Evolutionary conservation across 495 filamentous ascomycete species (phyloP).

Genomic region (Lasiosphaeria miniovina): DNA sequence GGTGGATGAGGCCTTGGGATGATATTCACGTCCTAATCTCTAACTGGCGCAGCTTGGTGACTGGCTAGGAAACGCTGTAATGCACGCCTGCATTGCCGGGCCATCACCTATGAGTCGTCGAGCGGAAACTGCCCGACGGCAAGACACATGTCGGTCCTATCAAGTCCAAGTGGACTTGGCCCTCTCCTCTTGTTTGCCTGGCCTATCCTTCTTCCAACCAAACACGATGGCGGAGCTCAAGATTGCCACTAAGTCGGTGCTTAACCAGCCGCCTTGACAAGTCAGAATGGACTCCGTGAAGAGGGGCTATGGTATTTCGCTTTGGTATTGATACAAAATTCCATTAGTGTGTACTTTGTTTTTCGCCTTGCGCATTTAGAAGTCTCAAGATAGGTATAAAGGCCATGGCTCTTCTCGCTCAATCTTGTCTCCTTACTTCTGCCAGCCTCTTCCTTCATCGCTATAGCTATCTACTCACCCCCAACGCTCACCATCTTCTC

Average conservation of each 20-base stretch:
- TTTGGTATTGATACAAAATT: background rate
- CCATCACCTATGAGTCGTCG: background rate
- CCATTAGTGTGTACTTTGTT: background rate
- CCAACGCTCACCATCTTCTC: too few species aligned
- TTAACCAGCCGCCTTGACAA: constrained; percentile 5
- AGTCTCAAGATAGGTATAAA: too few species aligned
- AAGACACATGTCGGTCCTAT: background rate
- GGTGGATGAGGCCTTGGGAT: constrained; percentile 1
- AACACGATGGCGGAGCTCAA: constrained; percentile 13
- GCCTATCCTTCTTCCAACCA: background rate
- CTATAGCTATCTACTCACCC: too few species aligned
- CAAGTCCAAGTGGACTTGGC: background rate
- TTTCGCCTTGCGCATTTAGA: too few species aligned
- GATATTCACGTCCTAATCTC: background rate
- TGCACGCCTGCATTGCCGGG: background rate
- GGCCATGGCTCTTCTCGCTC: too few species aligned
- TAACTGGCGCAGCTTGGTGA: background rate
- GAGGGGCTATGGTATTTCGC: background rate
- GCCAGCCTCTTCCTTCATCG: too few species aligned
- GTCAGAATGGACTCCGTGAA: background rate
- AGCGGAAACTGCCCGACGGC: background rate
- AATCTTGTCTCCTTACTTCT: too few species aligned
- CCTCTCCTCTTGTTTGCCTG: constrained; percentile 14
- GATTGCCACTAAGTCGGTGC: constrained; percentile 5
- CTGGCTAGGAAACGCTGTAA: background rate